phyloP scores from a whole-genome alignment of 495 filamentous ascomycete genomes.

The Cladorrhinum samala region DNA sequence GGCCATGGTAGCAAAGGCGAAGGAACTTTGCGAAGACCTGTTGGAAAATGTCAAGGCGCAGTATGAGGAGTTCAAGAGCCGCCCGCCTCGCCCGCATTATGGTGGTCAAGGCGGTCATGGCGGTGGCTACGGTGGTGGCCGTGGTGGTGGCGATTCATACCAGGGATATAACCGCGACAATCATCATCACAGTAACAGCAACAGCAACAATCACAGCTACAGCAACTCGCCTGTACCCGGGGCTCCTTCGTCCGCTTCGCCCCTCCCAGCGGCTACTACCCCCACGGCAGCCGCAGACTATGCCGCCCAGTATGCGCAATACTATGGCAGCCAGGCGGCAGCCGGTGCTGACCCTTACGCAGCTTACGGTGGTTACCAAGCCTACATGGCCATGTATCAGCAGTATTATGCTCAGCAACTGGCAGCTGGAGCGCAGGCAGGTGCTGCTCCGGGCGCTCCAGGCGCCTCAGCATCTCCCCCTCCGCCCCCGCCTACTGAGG shows the following conservation, averaged over 20 bases:
- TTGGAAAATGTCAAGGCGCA: conserved; percentile 74
- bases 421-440: conserved; percentile 40
- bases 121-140: conserved; percentile 26
- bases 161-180: conserved; percentile 34
- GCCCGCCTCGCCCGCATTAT: conserved; percentile 53
- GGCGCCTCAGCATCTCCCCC: conserved; percentile 52
- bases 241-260: conserved; percentile 28
- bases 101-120: conserved; percentile 30
- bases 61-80: conserved; percentile 84
- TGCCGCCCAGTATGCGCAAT: conserved; percentile 78
- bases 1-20: conserved; percentile 77
- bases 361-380: conserved; percentile 78
- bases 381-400: conserved; percentile 68
- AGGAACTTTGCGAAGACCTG: conserved; percentile 81
- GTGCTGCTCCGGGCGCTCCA: conserved; percentile 30
- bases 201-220: conserved; percentile 25
- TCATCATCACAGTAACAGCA: conserved; percentile 35
- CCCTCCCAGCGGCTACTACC: conserved; percentile 27
- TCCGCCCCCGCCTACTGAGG: conserved; percentile 49
- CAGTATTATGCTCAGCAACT: conserved; percentile 53
- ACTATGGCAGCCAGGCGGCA: conserved; percentile 48
- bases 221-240: conserved; percentile 33
- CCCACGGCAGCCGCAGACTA: conserved; percentile 50
- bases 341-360: conserved; percentile 72
- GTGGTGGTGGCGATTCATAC: conserved; percentile 35